Base-by-base conservation (phyloP, 108 stramenopile species). In the Pseudonitzschia delicatissima region DNA sequence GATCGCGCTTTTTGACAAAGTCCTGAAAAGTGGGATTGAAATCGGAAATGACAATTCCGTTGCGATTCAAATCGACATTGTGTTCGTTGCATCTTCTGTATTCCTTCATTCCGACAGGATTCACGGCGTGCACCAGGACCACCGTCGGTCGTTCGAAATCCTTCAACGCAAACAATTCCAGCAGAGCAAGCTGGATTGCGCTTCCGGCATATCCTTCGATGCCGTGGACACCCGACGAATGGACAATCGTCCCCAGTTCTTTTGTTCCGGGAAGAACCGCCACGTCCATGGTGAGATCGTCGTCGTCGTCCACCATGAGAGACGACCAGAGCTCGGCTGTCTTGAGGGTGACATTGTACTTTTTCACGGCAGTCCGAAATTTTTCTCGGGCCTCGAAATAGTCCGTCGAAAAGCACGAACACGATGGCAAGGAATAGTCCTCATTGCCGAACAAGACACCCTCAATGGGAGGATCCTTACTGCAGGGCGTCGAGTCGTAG, bases 31-130 rank as follows among this genome's bases (percentile, higher is more conserved):
- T 51, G 3, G 23, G 4, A 23, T 51, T 26, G 21, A 23, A 18
- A 5, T 51, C 27, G 12, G 23, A 5, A 7, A 51, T 51, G 0
- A 51, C 27, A 25, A 92, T 73, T 0, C 64, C 83, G 72, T 94
- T 94, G 34, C 93, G 81, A 68, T 90, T 91, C 31, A 94, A 67
- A 65, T 94, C 93, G 28, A 91, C 90, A 67, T 91, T 91, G 64
- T 88, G 77, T 64, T 91, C 90, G 72, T 90, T 94, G 40, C 68
- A 67, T 1, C 90, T 76, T n/a, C 90, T 72, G 40, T 80, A 82
- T 51, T 87, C 71, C 31, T 74, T 66, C 88, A 94, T 90, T 1
- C 93, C 93, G 53, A 69, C 77, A 0, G 93, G 93, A 62, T 94
- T 94, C 25, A 94, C 75, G 7, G 90, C 79, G 62, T 94, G 93